Percentiles rank a stretch among this genome's conserved stretches.
phyloP scores from a whole-genome alignment of 2,329 filamentous ascomycete genomes.

The Xylaria sp. region DNA sequence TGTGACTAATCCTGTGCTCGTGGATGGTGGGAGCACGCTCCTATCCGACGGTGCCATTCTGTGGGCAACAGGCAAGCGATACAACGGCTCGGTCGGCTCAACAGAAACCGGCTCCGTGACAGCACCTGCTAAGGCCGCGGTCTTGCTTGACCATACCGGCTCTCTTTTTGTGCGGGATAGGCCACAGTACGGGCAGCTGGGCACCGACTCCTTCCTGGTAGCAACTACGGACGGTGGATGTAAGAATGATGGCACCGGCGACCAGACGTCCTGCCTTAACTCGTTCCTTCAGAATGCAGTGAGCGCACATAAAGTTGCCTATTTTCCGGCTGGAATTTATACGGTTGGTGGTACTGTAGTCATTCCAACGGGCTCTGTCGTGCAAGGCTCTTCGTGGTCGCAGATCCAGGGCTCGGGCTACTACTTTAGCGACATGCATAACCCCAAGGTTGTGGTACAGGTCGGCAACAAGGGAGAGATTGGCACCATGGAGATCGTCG shows the following conservation, averaged over 20 bases:
- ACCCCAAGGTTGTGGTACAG: constrained; percentile 73
- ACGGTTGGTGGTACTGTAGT: constrained; percentile 34
- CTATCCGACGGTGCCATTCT: too few relatives aligned
- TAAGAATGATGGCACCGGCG: constrained; percentile 50
- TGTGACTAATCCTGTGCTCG: too few relatives aligned
- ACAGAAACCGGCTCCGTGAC: too few relatives aligned
- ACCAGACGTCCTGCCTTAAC: constrained; percentile 45
- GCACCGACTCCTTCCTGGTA: not conserved
- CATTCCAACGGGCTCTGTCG: not conserved
- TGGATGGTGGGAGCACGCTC: too few relatives aligned
- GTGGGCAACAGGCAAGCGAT: too few relatives aligned
- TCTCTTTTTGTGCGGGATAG: too few relatives aligned
- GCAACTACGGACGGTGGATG: constrained; percentile 1
- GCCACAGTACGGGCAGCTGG: constrained; percentile 37
- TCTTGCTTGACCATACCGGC: too few relatives aligned
- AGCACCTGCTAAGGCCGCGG: too few relatives aligned
- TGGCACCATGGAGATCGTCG: constrained; percentile 75
- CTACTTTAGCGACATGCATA: constrained; percentile 68
- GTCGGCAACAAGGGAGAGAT: constrained; percentile 70
- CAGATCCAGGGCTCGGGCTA: constrained; percentile 70
- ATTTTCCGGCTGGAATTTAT: constrained; percentile 48
- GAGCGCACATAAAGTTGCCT: constrained; percentile 5
- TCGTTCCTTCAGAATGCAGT: constrained; percentile 31
- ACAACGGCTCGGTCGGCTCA: too few relatives aligned
- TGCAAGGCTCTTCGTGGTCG: constrained; percentile 71